A percentile compares a stretch with the other conserved stretches of the same genome.
Conservation (phyloP, 805 yeast species). For the Starmerella tilneyi region DNA sequence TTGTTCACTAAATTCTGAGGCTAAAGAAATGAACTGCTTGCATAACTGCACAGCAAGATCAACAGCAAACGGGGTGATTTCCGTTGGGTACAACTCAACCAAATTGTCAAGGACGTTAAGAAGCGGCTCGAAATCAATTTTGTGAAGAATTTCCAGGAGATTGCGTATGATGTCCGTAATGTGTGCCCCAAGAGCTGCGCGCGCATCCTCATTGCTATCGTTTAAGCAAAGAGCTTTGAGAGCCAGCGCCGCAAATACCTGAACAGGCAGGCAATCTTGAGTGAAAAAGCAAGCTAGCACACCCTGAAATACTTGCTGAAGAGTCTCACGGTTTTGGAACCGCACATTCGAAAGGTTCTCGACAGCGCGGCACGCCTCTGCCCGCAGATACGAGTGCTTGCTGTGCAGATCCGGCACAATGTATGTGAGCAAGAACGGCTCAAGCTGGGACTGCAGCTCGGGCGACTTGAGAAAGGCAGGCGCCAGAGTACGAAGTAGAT, state of each 20-base stretch:
- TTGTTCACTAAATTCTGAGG: constrained; percentile 54
- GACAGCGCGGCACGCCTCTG: constrained; percentile 41
- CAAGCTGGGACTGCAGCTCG: constrained; percentile 22
- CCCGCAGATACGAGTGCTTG: constrained; percentile 55
- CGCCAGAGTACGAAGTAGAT: constrained; percentile 66
- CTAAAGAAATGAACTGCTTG: constrained; percentile 61
- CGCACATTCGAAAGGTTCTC: constrained; percentile 55
- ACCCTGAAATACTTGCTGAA: constrained; percentile 42
- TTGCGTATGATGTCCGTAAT: constrained; percentile 77
- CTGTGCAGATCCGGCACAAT: constrained; percentile 59
- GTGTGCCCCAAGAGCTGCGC: constrained; percentile 50
- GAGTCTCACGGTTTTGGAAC: constrained; percentile 54
- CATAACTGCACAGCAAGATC: constrained; percentile 47
- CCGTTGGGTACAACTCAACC: constrained; percentile 78
- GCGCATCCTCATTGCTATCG: constrained; percentile 36
- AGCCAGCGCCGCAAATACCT: constrained; percentile 74
- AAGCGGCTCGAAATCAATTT: constrained; percentile 76
- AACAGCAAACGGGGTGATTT: constrained; percentile 84
- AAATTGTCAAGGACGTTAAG: constrained; percentile 91
- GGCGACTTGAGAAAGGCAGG: constrained; percentile 41
- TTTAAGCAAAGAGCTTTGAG: constrained; percentile 65
- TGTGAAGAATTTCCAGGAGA: constrained; percentile 60
- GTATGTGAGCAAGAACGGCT: constrained; percentile 52
- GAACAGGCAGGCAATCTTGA: constrained; percentile 50
- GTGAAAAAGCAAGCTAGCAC: constrained; percentile 39